Conservation (phyloP, 345 rosid genomes). For the Boechera divaricarpa region DNA sequence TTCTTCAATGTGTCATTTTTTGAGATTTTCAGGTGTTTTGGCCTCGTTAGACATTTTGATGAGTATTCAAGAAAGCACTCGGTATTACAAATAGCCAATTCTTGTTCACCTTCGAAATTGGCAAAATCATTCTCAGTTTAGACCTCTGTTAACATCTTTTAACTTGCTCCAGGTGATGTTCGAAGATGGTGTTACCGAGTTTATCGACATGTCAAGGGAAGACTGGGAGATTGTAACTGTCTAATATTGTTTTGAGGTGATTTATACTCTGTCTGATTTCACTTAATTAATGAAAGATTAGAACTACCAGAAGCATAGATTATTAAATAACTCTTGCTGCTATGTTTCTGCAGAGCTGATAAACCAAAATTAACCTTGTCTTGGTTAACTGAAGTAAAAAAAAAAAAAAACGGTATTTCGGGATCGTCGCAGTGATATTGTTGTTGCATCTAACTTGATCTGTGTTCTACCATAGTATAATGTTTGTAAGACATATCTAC, state of each 20-base stretch:
- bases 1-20: background rate
- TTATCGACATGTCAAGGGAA: slow-evolving; percentile 80
- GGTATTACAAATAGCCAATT: slow-evolving; percentile 52
- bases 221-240: slow-evolving; percentile 72
- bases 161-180: slow-evolving; percentile 68
- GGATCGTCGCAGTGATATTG: slow-evolving; percentile 14
- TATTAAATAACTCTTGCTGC: background rate
- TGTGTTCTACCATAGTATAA: slow-evolving; percentile 1
- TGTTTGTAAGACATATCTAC: slow-evolving; percentile 12
- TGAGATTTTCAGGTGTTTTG: slow-evolving; percentile 61
- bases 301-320: background rate
- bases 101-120: slow-evolving; percentile 10
- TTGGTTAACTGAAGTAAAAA: slow-evolving; percentile 1
- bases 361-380: background rate
- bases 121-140: background rate
- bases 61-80: slow-evolving; percentile 67
- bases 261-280: slow-evolving; percentile 1
- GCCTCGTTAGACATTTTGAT: slow-evolving; percentile 76
- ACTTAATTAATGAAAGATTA: background rate
- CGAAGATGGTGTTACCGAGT: slow-evolving; percentile 74
- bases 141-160: slow-evolving; percentile 5
- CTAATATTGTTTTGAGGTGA: slow-evolving; percentile 41
- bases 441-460: slow-evolving; percentile 8
- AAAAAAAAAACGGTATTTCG: background rate
- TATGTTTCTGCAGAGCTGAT: slow-evolving; percentile 33